Percentiles rank a stretch among this genome's conserved stretches.
Conservation (phyloP, 164 flowering plant species). For the Litsea cubeba region DNA sequence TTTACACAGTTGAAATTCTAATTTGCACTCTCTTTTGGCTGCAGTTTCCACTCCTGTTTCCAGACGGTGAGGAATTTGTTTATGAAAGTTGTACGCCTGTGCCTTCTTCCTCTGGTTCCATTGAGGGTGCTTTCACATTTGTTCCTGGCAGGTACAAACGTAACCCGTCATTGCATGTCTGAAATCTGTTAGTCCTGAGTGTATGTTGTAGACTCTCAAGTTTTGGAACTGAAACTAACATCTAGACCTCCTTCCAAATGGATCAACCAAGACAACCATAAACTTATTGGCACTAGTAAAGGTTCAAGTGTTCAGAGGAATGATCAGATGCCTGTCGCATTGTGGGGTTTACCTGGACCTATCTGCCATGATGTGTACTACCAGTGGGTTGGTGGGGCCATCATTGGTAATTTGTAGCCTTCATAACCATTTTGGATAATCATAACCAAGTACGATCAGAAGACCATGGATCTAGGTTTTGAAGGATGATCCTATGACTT, state of each 20-base stretch:
- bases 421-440: too few species aligned
- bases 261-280: neutral
- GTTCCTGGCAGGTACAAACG: conserved; percentile 87
- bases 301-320: neutral
- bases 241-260: neutral
- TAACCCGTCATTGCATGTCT: neutral
- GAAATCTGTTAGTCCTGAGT: neutral
- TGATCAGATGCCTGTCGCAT: too few species aligned
- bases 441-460: too few species aligned
- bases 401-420: too few species aligned
- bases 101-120: conserved; percentile 49
- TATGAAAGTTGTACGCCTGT: conserved; percentile 73
- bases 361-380: too few species aligned
- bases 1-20: neutral
- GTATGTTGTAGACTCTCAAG: neutral
- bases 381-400: too few species aligned
- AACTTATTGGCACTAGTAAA: neutral
- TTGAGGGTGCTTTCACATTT: conserved; percentile 84
- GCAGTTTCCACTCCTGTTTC: conserved; percentile 72
- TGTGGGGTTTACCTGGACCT: too few species aligned
- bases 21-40: conserved; percentile 14
- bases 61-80: conserved; percentile 68
- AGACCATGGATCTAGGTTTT: too few species aligned
- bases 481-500: too few species aligned
- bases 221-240: neutral